These are phyloP conservation scores for Corymbia maculata DNA, from an alignment of 345 rosid species.

Conservation along the genomic window DNA sequence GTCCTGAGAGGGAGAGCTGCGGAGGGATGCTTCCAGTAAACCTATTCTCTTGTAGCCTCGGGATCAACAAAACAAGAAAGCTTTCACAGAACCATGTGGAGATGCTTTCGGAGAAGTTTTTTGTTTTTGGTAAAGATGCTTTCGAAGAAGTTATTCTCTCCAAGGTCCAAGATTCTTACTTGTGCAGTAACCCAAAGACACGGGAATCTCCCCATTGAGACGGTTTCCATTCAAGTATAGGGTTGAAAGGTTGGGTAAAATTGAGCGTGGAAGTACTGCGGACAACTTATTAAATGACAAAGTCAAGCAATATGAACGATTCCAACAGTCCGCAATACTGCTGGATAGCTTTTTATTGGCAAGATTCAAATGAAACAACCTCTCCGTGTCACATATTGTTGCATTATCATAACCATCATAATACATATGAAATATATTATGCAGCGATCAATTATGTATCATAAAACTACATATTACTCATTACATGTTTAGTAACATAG, in stretches of 20 bases:
- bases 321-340: neutral
- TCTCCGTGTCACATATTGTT: neutral
- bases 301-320: neutral
- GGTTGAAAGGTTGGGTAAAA: neutral
- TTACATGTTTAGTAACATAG: neutral
- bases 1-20: accelerated
- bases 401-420: neutral
- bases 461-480: neutral
- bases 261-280: neutral
- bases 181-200: neutral
- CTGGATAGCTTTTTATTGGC: neutral
- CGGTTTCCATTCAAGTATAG: neutral
- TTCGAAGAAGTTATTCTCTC: neutral
- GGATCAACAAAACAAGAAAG: neutral
- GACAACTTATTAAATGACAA: neutral
- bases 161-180: neutral
- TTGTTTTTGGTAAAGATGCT: no score
- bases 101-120: neutral
- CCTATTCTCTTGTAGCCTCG: neutral
- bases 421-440: neutral
- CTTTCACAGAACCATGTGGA: neutral
- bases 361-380: neutral
- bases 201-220: neutral
- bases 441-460: neutral
- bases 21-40: neutral